These are phyloP conservation scores for Zhuliangozyma parablackwelliae DNA, from an alignment of 1,139 yeast genomes.

Conservation along the genomic window DNA sequence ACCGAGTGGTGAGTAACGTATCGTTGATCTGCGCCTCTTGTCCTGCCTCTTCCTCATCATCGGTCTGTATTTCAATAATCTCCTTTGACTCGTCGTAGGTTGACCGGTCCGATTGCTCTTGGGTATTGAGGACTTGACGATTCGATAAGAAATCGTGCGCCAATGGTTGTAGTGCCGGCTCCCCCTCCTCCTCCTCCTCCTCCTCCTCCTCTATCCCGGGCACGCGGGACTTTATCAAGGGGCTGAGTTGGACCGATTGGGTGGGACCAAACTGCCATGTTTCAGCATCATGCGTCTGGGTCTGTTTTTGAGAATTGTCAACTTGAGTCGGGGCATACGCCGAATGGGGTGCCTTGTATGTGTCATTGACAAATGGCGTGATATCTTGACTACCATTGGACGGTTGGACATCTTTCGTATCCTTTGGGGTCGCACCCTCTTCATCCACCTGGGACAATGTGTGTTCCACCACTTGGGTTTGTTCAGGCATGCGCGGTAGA, in stretches of 20 bases:
- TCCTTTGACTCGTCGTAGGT: constrained; percentile 1
- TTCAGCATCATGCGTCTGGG: neutral
- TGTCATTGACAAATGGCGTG: no score
- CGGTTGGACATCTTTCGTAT: no score
- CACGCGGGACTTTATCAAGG: no score
- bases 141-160: constrained; percentile 6
- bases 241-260: neutral
- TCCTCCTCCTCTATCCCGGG: neutral
- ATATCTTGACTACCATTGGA: no score
- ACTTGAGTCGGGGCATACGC: neutral
- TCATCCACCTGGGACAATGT: neutral
- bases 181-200: neutral
- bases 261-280: neutral
- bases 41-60: constrained; percentile 11
- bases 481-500: neutral
- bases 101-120: constrained; percentile 11
- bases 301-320: neutral
- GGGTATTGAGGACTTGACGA: constrained; percentile 18
- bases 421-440: no score
- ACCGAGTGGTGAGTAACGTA: constrained; percentile 8
- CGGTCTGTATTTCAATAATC: constrained; percentile 7
- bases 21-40: constrained; percentile 12
- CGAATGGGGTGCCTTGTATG: no score
- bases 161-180: neutral
- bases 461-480: neutral